Evolutionary conservation across 768 basidiomycete genomes (phyloP), one percentile per base, ranked within the genome.

Genomic region (Mycena chlorophos): DNA sequence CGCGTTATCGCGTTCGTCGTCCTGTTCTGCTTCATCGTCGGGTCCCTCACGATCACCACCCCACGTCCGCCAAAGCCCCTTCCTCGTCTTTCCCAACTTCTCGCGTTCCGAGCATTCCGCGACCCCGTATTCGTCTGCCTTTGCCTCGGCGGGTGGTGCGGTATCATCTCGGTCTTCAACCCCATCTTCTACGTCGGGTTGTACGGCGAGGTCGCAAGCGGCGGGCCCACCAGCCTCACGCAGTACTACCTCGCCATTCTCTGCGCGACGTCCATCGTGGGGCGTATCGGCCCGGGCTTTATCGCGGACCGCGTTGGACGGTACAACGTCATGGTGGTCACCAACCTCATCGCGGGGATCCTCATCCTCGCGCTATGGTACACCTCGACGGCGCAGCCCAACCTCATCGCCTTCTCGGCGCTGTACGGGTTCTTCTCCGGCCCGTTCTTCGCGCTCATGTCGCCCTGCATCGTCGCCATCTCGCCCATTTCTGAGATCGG

Each of bases 101-200:
- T 69, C 17, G 66, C 62, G 39, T 65, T 65, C 51, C 58, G 51
- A 4, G 64, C 63, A 0, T 68, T 66, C 47, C 62, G 57, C 39
- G 63, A 68, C 51, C 60, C 61, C 12, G 37, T 49, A 16, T 68
- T 54, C 53, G 48, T 56, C 3, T 55, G 55, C 38, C 49, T 68
- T n/a, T 64, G 61, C 31, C 42, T 65, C 27, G 65, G 61, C 20
- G 53, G 59, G 12, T 67, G 65, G 66, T 63, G 65, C 37, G 50
- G 55, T 28, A 52, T 68, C 31, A 57, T 67, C 34, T 61, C 66
- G 3, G 47, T 62, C 0, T 64, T 63, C 52, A 66, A 64, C 39
- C 65, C 68, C 14, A 65, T 68, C 37, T 69, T 70, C 58, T 69
- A 67, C 37, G 58, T 70, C 38, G 65, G 63, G 19, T 31, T 66